Evolutionary conservation across 805 yeast species (phyloP), one percentile per base, ranked within the genome.

Genomic region (Wickerhamiella domercqiae): DNA sequence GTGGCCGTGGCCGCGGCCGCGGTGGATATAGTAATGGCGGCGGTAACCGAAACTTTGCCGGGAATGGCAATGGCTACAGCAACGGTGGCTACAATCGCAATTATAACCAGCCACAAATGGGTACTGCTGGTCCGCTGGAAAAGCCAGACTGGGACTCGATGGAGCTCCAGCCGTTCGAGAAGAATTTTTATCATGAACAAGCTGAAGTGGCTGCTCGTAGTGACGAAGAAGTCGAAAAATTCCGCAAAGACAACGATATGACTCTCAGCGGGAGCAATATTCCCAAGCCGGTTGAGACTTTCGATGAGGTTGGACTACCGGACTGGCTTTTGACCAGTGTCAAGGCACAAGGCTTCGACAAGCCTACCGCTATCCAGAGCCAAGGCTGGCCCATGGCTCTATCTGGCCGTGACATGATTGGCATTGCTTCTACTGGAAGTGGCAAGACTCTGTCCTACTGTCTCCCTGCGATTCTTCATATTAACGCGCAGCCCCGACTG

Each of bases 311-410:
- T 56, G 96, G 96, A 34, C 87, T 90, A 72, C 98, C 98, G 48
- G 80, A 75, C 51, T 86, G 87, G 59, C 41, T 46, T 19, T 69
- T 90, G 56, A 67, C 63, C 42, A 95, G 87, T 68, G 86, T 90
- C 51, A 73, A 79, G 63, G 75, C 75, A 42, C 84, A 81, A 63
- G 97, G 97, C 44, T 90, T 90, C 67, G 90, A 77, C 39, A 72
- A 67, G 47, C 98, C 98, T 53, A 90, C 98, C 40, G 84, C 83
- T 48, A 90, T 90, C 56, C 98, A 90, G 68, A 83, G 95, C 63
- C 98, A 90, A 68, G 98, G 98, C 68, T 90, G 98, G 98, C 98
- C 98, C 47, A 90, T 90, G 98, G 98, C 98, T 55, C 69, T 86
- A 42, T 75, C 87, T 52, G 98, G 98, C 68, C 82, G 97, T 67